Evolutionary conservation across 495 filamentous ascomycete genomes (phyloP).

Genomic region (Letharia lupina): DNA sequence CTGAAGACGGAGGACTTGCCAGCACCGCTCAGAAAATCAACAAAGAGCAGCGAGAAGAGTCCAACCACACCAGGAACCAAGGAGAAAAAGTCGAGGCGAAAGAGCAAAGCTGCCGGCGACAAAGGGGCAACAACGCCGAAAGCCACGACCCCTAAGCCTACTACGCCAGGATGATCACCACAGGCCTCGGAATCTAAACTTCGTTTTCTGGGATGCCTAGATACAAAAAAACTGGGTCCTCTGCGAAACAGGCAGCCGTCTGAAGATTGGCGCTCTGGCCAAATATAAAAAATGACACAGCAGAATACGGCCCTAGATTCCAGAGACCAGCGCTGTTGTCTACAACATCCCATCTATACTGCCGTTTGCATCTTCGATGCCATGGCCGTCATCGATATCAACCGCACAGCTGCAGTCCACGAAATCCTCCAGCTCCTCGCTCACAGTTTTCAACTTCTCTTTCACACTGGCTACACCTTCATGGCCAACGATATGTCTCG

Average conservation of each 20-base stretch:
- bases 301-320: neutral
- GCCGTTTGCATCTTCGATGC: constrained; percentile 12
- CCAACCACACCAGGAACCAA: constrained; percentile 21
- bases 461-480: constrained; percentile 85
- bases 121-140: constrained; percentile 20
- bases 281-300: neutral
- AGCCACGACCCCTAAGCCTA: constrained; percentile 13
- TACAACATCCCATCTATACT: constrained; percentile 4
- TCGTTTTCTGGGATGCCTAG: neutral
- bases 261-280: neutral
- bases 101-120: constrained; percentile 24
- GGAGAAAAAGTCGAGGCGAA: constrained; percentile 26
- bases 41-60: constrained; percentile 21
- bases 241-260: neutral
- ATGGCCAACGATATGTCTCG: constrained; percentile 85
- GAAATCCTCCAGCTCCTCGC: constrained; percentile 93
- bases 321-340: neutral
- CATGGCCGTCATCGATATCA: constrained; percentile 53
- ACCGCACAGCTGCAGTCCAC: constrained; percentile 79
- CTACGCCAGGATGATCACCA: constrained; percentile 12
- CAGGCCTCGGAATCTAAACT: neutral
- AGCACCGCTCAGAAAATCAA: constrained; percentile 5
- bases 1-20: constrained; percentile 20
- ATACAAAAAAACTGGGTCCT: neutral
- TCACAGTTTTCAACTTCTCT: constrained; percentile 93